phyloP scores from a whole-genome alignment of 129 eudicot species.

The Flaveria ramosissima region DNA sequence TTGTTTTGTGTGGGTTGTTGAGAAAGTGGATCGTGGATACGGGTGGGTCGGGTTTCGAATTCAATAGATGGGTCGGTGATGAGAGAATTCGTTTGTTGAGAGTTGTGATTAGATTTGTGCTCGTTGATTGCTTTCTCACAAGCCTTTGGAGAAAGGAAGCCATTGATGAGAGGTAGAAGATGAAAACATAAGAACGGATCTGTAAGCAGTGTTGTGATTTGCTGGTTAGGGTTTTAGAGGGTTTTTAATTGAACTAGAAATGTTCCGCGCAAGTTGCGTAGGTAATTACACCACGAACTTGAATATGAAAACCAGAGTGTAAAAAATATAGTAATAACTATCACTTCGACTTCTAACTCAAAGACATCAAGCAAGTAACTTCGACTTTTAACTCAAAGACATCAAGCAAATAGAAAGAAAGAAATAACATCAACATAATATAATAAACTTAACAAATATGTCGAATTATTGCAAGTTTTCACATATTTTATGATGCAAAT shows the following conservation, averaged over 20 bases:
- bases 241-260: neutral
- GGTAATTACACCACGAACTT: too few relatives aligned
- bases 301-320: too few relatives aligned
- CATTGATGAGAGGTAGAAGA: slow-evolving; percentile 42
- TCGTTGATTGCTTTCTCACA: slow-evolving; percentile 39
- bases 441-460: too few relatives aligned
- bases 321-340: too few relatives aligned
- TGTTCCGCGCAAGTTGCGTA: too few relatives aligned
- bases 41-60: slow-evolving; percentile 16
- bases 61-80: slow-evolving; percentile 31
- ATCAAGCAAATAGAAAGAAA: too few relatives aligned
- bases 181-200: slow-evolving; percentile 28
- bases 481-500: too few relatives aligned
- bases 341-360: too few relatives aligned
- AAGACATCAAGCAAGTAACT: too few relatives aligned
- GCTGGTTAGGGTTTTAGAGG: slow-evolving; percentile 35
- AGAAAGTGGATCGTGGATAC: slow-evolving; percentile 21
- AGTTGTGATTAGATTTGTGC: slow-evolving; percentile 35
- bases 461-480: too few relatives aligned
- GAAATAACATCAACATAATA: too few relatives aligned
- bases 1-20: slow-evolving; percentile 13
- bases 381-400: too few relatives aligned
- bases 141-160: slow-evolving; percentile 49
- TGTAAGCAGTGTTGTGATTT: slow-evolving; percentile 13
- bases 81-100: slow-evolving; percentile 38